These are phyloP conservation scores for Cryoendolithus antarcticus DNA, from an alignment of 2,329 filamentous ascomycete species.

Conservation along the genomic window DNA sequence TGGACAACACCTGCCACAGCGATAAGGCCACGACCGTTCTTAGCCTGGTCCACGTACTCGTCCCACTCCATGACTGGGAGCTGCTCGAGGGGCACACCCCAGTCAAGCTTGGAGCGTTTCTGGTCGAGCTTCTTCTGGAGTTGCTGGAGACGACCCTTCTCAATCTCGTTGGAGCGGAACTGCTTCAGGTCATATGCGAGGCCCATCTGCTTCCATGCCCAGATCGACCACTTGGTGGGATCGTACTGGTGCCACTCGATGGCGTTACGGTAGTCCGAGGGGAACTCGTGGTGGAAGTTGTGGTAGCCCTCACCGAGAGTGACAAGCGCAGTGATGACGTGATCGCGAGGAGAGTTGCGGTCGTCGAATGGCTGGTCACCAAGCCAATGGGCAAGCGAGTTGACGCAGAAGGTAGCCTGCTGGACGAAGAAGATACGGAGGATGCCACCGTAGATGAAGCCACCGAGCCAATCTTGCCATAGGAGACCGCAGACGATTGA, in stretches of 20 bases:
- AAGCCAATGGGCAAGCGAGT: slow-evolving; percentile 82
- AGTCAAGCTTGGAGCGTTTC: slow-evolving; percentile 70
- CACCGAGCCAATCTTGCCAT: slow-evolving; percentile 72
- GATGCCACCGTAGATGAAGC: slow-evolving; percentile 75
- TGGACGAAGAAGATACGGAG: slow-evolving; percentile 82
- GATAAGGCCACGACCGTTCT: slow-evolving; percentile 64
- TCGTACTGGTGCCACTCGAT: slow-evolving; percentile 89
- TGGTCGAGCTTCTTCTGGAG: slow-evolving; percentile 87
- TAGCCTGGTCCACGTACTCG: slow-evolving; percentile 65
- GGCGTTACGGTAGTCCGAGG: slow-evolving; percentile 83
- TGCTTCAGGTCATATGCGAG: slow-evolving; percentile 80
- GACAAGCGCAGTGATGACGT: slow-evolving; percentile 72
- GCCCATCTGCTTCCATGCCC: slow-evolving; percentile 70
- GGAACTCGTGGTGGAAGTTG: slow-evolving; percentile 94
- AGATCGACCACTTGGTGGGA: slow-evolving; percentile 83
- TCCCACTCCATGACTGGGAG: slow-evolving; percentile 80
- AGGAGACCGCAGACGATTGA: slow-evolving; percentile 61
- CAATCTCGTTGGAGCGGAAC: slow-evolving; percentile 84
- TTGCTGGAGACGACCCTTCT: slow-evolving; percentile 82
- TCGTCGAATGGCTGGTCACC: slow-evolving; percentile 88
- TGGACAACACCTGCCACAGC: slow-evolving; percentile 76
- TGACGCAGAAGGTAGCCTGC: slow-evolving; percentile 88
- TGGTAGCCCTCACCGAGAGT: slow-evolving; percentile 85
- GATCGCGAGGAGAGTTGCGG: slow-evolving; percentile 80
- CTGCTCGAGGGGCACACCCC: slow-evolving; percentile 75